A percentile compares a stretch with the other conserved stretches of the same genome.
phyloP scores from a whole-genome alignment of 805 yeast species.

The Saccharomyces kudriavzevii region DNA sequence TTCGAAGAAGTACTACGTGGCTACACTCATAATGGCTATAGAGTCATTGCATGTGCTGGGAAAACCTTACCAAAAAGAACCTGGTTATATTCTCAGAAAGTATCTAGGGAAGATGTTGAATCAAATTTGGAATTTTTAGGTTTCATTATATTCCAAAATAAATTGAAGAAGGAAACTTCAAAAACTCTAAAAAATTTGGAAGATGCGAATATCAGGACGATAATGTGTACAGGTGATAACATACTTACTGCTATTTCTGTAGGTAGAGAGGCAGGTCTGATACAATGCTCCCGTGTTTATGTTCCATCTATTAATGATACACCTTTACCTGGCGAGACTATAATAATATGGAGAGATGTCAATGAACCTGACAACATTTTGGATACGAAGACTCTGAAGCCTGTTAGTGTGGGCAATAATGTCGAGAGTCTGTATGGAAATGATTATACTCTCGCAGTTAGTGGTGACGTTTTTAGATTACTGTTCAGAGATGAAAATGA shows the following conservation, averaged over 20 bases:
- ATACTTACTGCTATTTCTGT: constrained; percentile 91
- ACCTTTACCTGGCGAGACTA: constrained; percentile 12
- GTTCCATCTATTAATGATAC: constrained; percentile 51
- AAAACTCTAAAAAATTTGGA: constrained; percentile 50
- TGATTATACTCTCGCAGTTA: constrained; percentile 67
- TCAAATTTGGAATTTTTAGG: constrained; percentile 67
- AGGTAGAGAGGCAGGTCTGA: constrained; percentile 71
- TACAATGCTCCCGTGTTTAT: constrained; percentile 43
- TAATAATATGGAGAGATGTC: constrained; percentile 61
- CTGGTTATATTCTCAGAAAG: constrained; percentile 42
- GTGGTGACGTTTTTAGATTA: constrained; percentile 86
- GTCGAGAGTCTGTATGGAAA: constrained; percentile 23
- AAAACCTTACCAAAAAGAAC: constrained; percentile 41
- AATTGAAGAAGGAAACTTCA: constrained; percentile 63
- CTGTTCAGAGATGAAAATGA: constrained; percentile 41
- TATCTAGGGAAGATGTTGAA: constrained; percentile 62
- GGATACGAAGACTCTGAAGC: constrained; percentile 56
- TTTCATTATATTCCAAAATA: constrained; percentile 86
- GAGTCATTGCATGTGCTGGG: constrained; percentile 91
- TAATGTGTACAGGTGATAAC: constrained; percentile 98
- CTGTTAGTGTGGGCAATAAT: constrained; percentile 18
- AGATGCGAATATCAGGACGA: constrained; percentile 66
- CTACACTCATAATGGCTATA: constrained; percentile 87
- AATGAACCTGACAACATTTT: constrained; percentile 47
- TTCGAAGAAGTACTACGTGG: constrained; percentile 66